Base-by-base conservation (phyloP, 192 early-diverging fungal species). In the Coemansia furcata region DNA sequence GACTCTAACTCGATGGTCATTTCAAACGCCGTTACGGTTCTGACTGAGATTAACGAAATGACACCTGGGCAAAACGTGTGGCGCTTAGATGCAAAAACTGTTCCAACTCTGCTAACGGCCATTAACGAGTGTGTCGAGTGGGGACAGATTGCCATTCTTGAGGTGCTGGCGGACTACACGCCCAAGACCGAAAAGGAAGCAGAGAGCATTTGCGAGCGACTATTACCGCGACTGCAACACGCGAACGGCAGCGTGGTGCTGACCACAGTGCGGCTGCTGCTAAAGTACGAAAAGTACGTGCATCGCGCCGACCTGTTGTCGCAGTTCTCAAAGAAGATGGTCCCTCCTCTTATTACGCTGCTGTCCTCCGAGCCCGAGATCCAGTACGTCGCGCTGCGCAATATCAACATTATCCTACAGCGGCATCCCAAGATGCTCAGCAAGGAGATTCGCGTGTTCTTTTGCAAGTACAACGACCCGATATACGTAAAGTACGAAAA, bases 111-210 rank as follows among this genome's bases (percentile, higher is more conserved):
- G 72, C 78, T 99, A 72, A 88, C 92, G 9, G 96, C 96, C 6
- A 73, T 99, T 50, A 99, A 99, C 80, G 97, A 98, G 77, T 98
- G 96, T 76, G 94, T 93, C 39, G 97, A 99, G 89, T 99, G 97
- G 97, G 96, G 97, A 47, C 95, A 98, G 72, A 95, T 97, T 61
- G 90, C 94, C 46, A 97, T 99, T 65, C 82, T 99, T 7, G 91
- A 93, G 61, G 89, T 93, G 1, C 74, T 97, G 47, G 87, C 87
- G 17, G 88, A 90, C 17, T 97, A 96, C 70, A 74, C 76, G 43
- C 94, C 94, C 37, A 57, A 76, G 42, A 89, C 91, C 63, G 82
- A 83, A 26, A 89, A 90, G 66, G 95, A 98, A 68, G 96, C 96
- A 7, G 90, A 89, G 68, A 89, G 85, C 62, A 89, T 98, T 60